Evolutionary conservation across 108 stramenopile species (phyloP).

Genomic region (Skeletonema menzelii): DNA sequence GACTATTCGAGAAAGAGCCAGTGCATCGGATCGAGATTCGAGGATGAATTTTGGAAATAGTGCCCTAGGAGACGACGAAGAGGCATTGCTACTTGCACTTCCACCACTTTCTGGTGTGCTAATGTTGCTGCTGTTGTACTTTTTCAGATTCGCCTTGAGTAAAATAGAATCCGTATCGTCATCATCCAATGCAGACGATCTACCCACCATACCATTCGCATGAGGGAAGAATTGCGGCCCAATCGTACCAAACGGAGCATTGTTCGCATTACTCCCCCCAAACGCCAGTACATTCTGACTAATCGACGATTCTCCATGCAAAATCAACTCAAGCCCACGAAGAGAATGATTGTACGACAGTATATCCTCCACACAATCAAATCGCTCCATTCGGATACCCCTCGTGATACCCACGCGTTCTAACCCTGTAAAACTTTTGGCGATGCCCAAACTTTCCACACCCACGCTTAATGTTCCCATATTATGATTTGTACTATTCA

Average conservation of each 20-base stretch:
- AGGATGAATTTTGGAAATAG: slow-evolving; percentile 41
- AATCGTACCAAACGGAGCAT: slow-evolving; percentile 50
- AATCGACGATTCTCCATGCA: slow-evolving; percentile 40
- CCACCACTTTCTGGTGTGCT: background rate
- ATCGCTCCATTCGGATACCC: background rate
- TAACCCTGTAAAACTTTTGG: slow-evolving; percentile 37
- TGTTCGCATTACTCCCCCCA: slow-evolving; percentile 31
- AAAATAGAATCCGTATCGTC: slow-evolving; percentile 36
- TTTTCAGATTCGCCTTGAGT: slow-evolving; percentile 25
- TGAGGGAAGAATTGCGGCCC: slow-evolving; percentile 89
- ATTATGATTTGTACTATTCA: background rate
- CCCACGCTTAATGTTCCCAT: slow-evolving; percentile 35
- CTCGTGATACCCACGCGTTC: slow-evolving; percentile 7
- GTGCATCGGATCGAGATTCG: slow-evolving; percentile 44
- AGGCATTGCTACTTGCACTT: background rate
- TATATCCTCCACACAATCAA: slow-evolving; percentile 20
- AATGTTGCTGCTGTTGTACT: background rate
- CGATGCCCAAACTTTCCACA: slow-evolving; percentile 34
- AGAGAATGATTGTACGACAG: slow-evolving; percentile 45
- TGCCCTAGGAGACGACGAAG: slow-evolving; percentile 21
- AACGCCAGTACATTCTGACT: slow-evolving; percentile 14
- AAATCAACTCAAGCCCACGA: slow-evolving; percentile 38
- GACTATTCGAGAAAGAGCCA: slow-evolving; percentile 41
- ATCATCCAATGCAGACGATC: slow-evolving; percentile 43
- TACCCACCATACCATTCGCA: slow-evolving; percentile 82